Base-by-base conservation (phyloP, 192 early-diverging fungal species). In the Backusella morwellensis region DNA sequence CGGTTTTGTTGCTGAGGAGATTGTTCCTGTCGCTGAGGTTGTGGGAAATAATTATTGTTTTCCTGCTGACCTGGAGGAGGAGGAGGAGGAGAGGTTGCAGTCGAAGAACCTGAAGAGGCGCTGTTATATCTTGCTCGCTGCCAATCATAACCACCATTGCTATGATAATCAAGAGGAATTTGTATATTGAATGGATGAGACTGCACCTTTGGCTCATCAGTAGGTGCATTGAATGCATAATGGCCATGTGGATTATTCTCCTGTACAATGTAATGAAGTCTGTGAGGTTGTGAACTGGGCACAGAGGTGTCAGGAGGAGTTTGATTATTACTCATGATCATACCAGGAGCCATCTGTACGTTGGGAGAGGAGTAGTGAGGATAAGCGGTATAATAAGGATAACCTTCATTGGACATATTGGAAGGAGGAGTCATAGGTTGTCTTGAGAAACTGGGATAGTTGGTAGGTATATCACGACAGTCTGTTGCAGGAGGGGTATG, bases 51-150 rank as follows among this genome's bases (percentile, higher is more conserved):
- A 1, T 42, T 50, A 9, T 44, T 40, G 41, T 23, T 40, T 35
- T 68, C 67, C 17, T 68, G 67, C 8, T 68, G 67, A 63, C 47
- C 47, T n/a, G 56, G 21, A 3, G 17, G 29, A 14, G 26, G 14
- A 14, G 26, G 14, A 14, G 38, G 38, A 19, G 70, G 70, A 4
- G 70, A 72, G 21, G 70, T 41, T 15, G 70, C 70, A 72, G 70
- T 47, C 6, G 70, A 72, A 34, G 70, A 72, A n/a, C 36, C 35
- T 8, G 70, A 72, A n/a, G 67, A 68, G 6, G 70, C 41, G 19
- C 70, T 72, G 12, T 72, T 72, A 32, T 72, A 72, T 72, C 70
- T 32, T 15, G 70, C 70, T 26, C 70, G 35, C 29, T 72, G 70
- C 70, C 70, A 72, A 34, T 72, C 70, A 29, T 72, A 72, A 23